Evolutionary conservation across 129 eudicot genomes (phyloP).

Genomic region (Flaveria ramosissima): DNA sequence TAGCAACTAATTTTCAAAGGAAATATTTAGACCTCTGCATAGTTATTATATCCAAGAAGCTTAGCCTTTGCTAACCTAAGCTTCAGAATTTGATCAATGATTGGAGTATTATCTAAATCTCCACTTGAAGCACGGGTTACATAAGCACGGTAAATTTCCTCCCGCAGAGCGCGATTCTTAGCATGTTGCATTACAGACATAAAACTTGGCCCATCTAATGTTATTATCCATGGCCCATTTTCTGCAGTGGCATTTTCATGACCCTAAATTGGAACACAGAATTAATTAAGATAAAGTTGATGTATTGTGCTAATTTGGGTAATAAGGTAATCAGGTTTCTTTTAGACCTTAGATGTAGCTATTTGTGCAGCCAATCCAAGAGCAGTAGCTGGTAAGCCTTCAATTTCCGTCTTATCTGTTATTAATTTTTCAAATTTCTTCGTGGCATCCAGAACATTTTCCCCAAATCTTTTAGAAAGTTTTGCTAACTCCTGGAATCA

Average conservation of each 20-base stretch:
- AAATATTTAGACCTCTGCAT: constrained; percentile 68
- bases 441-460: constrained; percentile 88
- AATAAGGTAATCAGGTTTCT: background rate
- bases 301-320: constrained; percentile 1
- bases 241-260: constrained; percentile 94
- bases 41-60: constrained; percentile 94
- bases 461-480: constrained; percentile 75
- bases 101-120: constrained; percentile 79
- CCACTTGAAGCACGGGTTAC: constrained; percentile 89
- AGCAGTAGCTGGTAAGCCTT: constrained; percentile 87
- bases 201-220: constrained; percentile 91
- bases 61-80: constrained; percentile 89
- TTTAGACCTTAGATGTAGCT: constrained; percentile 71
- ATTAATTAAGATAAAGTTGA: background rate
- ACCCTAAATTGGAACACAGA: constrained; percentile 50
- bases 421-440: constrained; percentile 86
- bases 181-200: constrained; percentile 94
- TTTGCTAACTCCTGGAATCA: constrained; percentile 72
- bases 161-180: constrained; percentile 75
- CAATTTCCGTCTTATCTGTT: constrained; percentile 75
- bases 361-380: constrained; percentile 88
- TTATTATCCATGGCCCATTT: constrained; percentile 92
- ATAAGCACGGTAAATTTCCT: constrained; percentile 88
- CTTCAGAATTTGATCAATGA: constrained; percentile 80
- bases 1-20: constrained; percentile 3